Base-by-base conservation (phyloP, 2,329 filamentous ascomycete genomes). In the Botrytis galanthina region DNA sequence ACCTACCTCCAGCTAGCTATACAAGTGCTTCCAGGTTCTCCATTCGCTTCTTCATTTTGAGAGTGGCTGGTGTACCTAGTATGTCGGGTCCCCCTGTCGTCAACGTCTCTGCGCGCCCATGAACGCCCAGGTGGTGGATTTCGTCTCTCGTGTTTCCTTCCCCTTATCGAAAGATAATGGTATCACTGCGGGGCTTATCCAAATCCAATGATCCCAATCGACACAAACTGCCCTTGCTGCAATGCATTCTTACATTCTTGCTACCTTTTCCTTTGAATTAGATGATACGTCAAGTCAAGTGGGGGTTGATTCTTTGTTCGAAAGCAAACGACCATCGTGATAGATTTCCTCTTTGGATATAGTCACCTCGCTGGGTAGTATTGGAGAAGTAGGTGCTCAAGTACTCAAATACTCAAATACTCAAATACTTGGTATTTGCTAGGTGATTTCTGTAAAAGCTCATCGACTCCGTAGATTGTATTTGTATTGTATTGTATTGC, bases 171-270 rank as follows among this genome's bases (percentile, higher is more conserved):
- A 57, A 69, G n/a, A 20, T 61, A 37, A 32, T 39, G 61, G 39
- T 44, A 39, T n/a, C n/a, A 44, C 48, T 69, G 66, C 66, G 66
- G 66, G 66, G 66, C 37, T 69, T 26, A 59, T 69, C 66, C 66
- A 57, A 69, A 9, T 29, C 14, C 51, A 57, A 57, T 29, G 51
- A 57, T 57, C 39, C 26, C 61, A 42, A 61, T 61, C 59, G n/a
- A 39, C 26, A 46, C 46, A 37, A 29, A 48, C 48, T 57, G n/a
- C 18, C 66, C 48, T 57, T 37, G 66, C 48, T 29, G n/a, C 26
- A 42, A 37, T 54, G 64, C 48, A 57, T 44, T 7, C 18, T 29
- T 29, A 4, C 51, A 57, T 57, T 57, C 51, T 29, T 29, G 51
- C 29, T 3, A 6, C 51, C 46, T n/a, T 39, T 32, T 57, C 48